Conservation (phyloP, 2,329 filamentous ascomycete species). For the Akanthomyces uredinophilus region DNA sequence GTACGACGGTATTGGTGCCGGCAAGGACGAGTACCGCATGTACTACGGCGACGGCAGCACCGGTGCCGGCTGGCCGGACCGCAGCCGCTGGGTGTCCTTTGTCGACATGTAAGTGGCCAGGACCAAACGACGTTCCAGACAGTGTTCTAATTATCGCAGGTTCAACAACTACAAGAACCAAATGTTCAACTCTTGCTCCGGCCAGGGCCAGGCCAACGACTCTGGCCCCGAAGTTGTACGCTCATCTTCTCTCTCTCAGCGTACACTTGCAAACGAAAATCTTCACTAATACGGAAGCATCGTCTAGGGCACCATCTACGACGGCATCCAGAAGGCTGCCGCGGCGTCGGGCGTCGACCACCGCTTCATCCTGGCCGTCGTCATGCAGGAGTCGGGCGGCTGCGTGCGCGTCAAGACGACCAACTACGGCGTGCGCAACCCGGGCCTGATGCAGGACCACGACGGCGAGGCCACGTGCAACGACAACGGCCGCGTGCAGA, state of each 20-base stretch:
- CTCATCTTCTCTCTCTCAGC: conserved; percentile 8
- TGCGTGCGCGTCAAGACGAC: conserved; percentile 39
- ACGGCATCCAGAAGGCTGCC: conserved; percentile 30
- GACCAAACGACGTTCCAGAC: neutral
- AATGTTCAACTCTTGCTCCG: conserved; percentile 20
- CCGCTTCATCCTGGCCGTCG: conserved; percentile 39
- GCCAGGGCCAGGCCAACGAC: conserved; percentile 18
- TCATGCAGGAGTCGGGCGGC: conserved; percentile 41
- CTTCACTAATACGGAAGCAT: neutral
- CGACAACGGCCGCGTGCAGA: conserved; percentile 19
- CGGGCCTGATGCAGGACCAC: conserved; percentile 37
- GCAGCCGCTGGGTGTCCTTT: conserved; percentile 26
- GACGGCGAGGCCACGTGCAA: conserved; percentile 33
- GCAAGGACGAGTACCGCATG: conserved; percentile 26
- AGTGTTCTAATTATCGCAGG: conserved; percentile 6
- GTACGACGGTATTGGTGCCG: conserved; percentile 18
- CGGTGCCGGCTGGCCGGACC: conserved; percentile 27
- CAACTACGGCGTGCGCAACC: conserved; percentile 36
- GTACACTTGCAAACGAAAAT: neutral
- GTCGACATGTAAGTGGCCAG: conserved; percentile 21
- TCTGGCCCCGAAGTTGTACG: conserved; percentile 20
- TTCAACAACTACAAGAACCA: conserved; percentile 24
- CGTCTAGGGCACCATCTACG: conserved; percentile 22
- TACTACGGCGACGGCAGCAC: conserved; percentile 26
- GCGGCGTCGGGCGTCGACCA: conserved; percentile 27